These are phyloP conservation scores for Thermomucor indicae-seudaticae DNA, from an alignment of 371 early-diverging fungal genomes.

Conservation along the genomic window DNA sequence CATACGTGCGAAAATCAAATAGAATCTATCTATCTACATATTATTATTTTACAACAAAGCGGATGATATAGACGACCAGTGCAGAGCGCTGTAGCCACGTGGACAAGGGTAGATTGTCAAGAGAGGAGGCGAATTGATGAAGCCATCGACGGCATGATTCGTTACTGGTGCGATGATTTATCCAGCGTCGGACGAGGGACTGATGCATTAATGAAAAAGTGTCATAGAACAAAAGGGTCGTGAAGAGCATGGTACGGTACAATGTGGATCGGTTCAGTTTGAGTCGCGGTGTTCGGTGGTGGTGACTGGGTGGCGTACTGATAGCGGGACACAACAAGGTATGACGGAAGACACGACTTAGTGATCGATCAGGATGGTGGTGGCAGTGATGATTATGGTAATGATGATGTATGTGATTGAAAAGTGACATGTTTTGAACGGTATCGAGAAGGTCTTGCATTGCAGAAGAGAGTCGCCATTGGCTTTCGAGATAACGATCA, in stretches of 20 bases:
- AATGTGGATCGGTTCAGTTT: background rate
- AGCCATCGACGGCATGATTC: slow-evolving; percentile 3
- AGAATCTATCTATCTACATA: background rate
- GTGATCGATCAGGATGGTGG: background rate
- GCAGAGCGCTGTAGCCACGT: slow-evolving; percentile 10
- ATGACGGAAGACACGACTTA: background rate
- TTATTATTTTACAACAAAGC: no score
- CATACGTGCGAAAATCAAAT: slow-evolving; percentile 15
- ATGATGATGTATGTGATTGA: background rate
- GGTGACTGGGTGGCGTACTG: background rate
- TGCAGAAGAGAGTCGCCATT: background rate
- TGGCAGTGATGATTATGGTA: slow-evolving; percentile 4
- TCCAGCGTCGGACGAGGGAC: background rate
- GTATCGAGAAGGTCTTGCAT: slow-evolving; percentile 1
- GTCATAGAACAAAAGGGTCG: slow-evolving; percentile 3
- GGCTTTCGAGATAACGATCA: slow-evolving; percentile 5
- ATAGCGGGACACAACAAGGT: background rate
- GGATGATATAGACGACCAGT: slow-evolving; percentile 4
- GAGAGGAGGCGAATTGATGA: slow-evolving; percentile 2
- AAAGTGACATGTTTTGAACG: background rate
- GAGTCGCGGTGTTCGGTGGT: background rate
- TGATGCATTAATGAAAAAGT: slow-evolving; percentile 14
- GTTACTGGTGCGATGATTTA: no score
- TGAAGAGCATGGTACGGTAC: slow-evolving; percentile 8
- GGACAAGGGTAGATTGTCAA: slow-evolving; percentile 4